Conservation (phyloP, 1,284 basidiomycete genomes). For the Crocinoboletus sp. region DNA sequence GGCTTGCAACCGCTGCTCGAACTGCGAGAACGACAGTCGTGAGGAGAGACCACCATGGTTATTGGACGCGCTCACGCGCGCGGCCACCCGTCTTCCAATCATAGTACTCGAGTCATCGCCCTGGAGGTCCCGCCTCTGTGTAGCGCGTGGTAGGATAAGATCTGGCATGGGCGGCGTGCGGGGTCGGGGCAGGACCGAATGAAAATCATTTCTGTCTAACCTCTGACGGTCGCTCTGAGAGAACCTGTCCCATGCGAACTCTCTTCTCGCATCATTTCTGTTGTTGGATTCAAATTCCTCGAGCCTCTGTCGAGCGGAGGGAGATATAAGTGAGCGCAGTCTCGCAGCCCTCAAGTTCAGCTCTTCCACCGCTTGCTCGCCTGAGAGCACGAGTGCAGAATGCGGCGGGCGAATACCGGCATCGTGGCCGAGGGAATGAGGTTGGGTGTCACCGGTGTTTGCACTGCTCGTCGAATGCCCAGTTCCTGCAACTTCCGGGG, state of each 20-base stretch:
- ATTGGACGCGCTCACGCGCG: conserved; percentile 36
- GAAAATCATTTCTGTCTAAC: conserved; percentile 12
- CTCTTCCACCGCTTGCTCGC: conserved; percentile 24
- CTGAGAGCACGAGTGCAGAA: conserved; percentile 33
- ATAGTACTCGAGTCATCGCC: conserved; percentile 41
- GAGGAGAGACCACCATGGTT: conserved; percentile 16
- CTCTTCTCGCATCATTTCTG: conserved; percentile 15
- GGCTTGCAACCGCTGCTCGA: conserved; percentile 28
- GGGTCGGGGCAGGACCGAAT: conserved; percentile 13
- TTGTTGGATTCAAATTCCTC: conserved; percentile 28
- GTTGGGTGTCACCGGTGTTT: conserved; percentile 5
- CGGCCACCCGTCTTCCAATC: conserved; percentile 48
- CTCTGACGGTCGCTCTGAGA: conserved; percentile 16
- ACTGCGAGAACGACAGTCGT: conserved; percentile 19
- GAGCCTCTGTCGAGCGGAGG: conserved; percentile 30
- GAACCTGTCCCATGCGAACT: conserved; percentile 19
- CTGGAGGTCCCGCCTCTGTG: conserved; percentile 19
- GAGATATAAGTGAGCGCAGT: conserved; percentile 27
- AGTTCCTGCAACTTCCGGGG: conserved; percentile 16
- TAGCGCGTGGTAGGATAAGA: conserved; percentile 18
- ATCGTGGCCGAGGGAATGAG: conserved; percentile 17
- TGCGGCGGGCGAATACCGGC: conserved; percentile 31
- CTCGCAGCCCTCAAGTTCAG: conserved; percentile 25
- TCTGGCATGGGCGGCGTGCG: conserved; percentile 33
- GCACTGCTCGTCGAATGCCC: conserved; percentile 1